Base-by-base conservation (phyloP, 2,329 filamentous ascomycete genomes). In the Calonectria crousiana region DNA sequence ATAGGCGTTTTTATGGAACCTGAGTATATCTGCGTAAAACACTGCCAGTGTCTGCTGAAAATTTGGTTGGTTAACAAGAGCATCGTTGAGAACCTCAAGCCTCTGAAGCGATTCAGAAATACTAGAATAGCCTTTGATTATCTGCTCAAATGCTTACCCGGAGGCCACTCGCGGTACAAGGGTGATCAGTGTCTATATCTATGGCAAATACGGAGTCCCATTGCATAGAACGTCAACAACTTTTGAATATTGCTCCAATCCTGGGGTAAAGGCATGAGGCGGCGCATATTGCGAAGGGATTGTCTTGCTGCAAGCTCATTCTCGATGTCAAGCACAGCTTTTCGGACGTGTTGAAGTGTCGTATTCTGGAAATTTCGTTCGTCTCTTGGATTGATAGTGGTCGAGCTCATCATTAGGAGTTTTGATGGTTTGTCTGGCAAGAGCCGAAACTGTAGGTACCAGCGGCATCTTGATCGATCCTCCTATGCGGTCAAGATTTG, bases 1-100 rank as follows among this genome's bases (percentile, higher is more conserved):
- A 71, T 90, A 89, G 0, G 87, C 86, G 3, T 84, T 60, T 28
- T 84, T 84, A 65, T 90, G 88, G 47, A 90, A 90, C 16, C 85
- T 74, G 0, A 90, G 79, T 26, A 90, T 88, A n/a, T 90, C 86
- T 0, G 83, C 78, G 51, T 89, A 90, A 38, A 88, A 86, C 0
- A 86, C 71, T 0, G 85, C 86, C 0, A 89, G 73, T 0, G 85
- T 82, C 14, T 84, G 76, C 41, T 88, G 85, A 38, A 90, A 85
- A 0, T 84, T 78, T 0, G 73, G 36, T 6, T 86, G 77, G 0
- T 66, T 69, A 1, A 49, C 58, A 26, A 87, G 87, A 0, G 82
- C 74, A 0, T 78, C 10, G 3, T 77, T 73, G 0, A 89, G 78
- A 0, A 82, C 74, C 34, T 83, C 77, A 73, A 89, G 87, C 0